Base-by-base conservation (phyloP, 108 stramenopile species). In the Cyclotella cryptica region DNA sequence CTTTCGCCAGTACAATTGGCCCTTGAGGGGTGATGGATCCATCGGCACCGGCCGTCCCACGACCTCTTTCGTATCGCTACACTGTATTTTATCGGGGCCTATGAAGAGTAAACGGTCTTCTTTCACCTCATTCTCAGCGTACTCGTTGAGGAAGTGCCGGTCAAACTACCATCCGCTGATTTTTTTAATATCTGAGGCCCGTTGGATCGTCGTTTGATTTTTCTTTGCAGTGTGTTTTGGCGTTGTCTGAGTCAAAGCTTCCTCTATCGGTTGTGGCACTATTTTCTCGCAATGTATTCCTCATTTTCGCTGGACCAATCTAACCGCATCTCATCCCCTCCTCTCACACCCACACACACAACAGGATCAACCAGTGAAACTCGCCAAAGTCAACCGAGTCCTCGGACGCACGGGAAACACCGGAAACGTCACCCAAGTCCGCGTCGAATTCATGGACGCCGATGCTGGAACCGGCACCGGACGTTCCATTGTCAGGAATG, bases 361-460 rank as follows among this genome's bases (percentile, higher is more conserved):
- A 83, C 78, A 90, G 90, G 89, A 94, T 92, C 88, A 90, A 88
- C 92, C 93, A 73, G 96, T 98, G 69, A 98, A 99, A 80, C 92
- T 99, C 63, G 98, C 96, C 79, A 99, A 98, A 84, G 97, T 99
- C 61, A 97, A 91, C 91, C 85, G 88, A 69, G 99, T 99, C 70
- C 90, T 98, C 53, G 98, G 98, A 78, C 98, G 99, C 78, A 99
- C 99, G 81, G 99, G 99, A 59, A 98, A 97, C 94, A 99, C 99
- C 69, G 99, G 99, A 81, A 99, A 99, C 79, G 99, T 99, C 10
- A 99, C 98, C 72, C 99, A 98, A 88, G 99, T 99, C 69, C 97
- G 98, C 75, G 99, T 99, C 70, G 99, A 99, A 90, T 99, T 99
- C 89, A 88, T 99, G 82, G 98, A 98, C 76, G 94, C 96, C 79